Percentiles rank a stretch among this genome's conserved stretches.
Evolutionary conservation across 352 stramenopile species (phyloP).

Genomic region (Elongisporangium undulatum): DNA sequence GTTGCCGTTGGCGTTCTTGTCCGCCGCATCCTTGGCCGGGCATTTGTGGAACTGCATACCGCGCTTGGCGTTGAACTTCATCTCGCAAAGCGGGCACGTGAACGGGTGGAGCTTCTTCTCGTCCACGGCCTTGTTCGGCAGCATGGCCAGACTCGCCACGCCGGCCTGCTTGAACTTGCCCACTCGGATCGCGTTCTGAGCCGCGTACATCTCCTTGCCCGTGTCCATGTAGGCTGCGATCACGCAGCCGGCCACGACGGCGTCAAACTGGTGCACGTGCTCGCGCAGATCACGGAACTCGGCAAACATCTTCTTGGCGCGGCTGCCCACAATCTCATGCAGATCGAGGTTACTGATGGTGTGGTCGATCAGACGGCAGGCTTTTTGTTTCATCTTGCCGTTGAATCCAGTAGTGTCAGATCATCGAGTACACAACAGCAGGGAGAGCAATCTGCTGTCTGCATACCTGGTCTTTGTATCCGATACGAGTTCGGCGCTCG

Average conservation of each 20-base stretch:
- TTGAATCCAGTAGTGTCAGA: slow-evolving; percentile 10
- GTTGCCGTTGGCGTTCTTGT: slow-evolving; percentile 19
- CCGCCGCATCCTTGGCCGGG: slow-evolving; percentile 35
- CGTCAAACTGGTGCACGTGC: slow-evolving; percentile 94
- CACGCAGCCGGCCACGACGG: slow-evolving; percentile 85
- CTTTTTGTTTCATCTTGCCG: slow-evolving; percentile 91
- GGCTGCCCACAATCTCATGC: slow-evolving; percentile 93
- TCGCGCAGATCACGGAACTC: slow-evolving; percentile 95
- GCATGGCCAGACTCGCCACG: slow-evolving; percentile 36
- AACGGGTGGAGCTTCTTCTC: slow-evolving; percentile 88
- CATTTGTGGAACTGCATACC: slow-evolving; percentile 88
- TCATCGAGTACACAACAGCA: neutral
- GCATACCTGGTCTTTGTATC: slow-evolving; percentile 96
- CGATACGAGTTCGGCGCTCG: slow-evolving; percentile 92
- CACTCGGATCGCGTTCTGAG: slow-evolving; percentile 73
- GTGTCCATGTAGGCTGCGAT: slow-evolving; percentile 86
- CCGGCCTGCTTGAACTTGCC: slow-evolving; percentile 50
- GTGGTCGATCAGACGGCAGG: slow-evolving; percentile 85
- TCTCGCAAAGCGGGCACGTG: slow-evolving; percentile 67
- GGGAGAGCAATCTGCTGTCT: neutral
- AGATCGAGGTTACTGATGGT: slow-evolving; percentile 93
- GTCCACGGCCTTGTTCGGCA: slow-evolving; percentile 76
- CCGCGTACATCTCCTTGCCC: slow-evolving; percentile 83
- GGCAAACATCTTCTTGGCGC: slow-evolving; percentile 95
- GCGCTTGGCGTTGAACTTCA: slow-evolving; percentile 84